Evolutionary conservation across 139 green algal genomes (phyloP).

Genomic region (Nannochloris sp.): DNA sequence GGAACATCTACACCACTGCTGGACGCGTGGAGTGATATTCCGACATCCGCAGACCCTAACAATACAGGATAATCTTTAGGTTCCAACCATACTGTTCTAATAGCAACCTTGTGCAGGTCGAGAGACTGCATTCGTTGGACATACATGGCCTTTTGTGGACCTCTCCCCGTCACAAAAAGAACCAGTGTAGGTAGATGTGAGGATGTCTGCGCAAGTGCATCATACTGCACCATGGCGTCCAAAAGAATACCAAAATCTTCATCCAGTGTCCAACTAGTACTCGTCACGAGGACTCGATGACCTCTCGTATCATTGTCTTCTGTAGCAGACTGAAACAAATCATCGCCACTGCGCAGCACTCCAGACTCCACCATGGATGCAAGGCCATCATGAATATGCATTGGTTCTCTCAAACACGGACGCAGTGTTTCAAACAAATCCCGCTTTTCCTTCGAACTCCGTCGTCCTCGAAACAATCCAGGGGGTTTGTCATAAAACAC

Average conservation of each 20-base stretch:
- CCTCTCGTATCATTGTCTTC: slow-evolving; percentile 17
- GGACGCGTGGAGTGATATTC: slow-evolving; percentile 85
- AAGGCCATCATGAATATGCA: slow-evolving; percentile 27
- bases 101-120: slow-evolving; percentile 61
- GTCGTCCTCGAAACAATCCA: too few species aligned
- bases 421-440: too few species aligned
- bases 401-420: neutral
- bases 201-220: neutral
- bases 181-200: slow-evolving; percentile 19
- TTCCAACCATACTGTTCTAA: slow-evolving; percentile 82
- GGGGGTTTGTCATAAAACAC: slow-evolving; percentile 88
- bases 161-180: slow-evolving; percentile 64
- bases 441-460: too few species aligned
- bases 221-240: slow-evolving; percentile 40
- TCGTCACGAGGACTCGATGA: slow-evolving; percentile 81
- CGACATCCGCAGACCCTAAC: slow-evolving; percentile 81
- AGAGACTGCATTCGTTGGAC: slow-evolving; percentile 46
- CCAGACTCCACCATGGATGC: slow-evolving; percentile 9
- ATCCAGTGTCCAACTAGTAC: slow-evolving; percentile 94
- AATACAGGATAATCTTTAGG: slow-evolving; percentile 83
- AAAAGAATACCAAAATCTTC: slow-evolving; percentile 95
- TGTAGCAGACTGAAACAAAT: neutral
- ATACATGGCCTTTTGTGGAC: slow-evolving; percentile 68
- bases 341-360: slow-evolving; percentile 12
- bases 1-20: slow-evolving; percentile 89